phyloP scores from a whole-genome alignment of 2,329 filamentous ascomycete species.

The Cryphonectria japonica region DNA sequence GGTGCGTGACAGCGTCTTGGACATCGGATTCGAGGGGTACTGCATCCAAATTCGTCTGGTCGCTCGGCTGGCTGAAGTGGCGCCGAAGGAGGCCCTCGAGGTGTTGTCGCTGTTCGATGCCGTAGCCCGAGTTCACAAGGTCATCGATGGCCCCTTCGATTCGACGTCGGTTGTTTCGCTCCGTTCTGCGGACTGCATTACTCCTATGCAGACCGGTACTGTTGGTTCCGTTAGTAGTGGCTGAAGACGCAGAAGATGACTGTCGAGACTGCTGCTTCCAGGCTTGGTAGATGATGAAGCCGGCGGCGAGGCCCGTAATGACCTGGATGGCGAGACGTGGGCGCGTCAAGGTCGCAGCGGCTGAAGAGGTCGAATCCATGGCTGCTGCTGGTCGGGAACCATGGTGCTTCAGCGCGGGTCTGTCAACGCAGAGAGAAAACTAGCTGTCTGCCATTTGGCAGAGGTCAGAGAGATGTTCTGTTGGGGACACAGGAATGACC shows the following conservation, averaged over 20 bases:
- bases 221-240: constrained; percentile 29
- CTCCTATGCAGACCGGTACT: constrained; percentile 61
- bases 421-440: constrained; percentile 5
- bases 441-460: constrained; percentile 12
- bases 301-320: constrained; percentile 59
- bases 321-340: constrained; percentile 59
- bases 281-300: constrained; percentile 61
- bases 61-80: constrained; percentile 17
- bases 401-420: constrained; percentile 24
- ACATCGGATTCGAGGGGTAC: constrained; percentile 47
- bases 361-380: constrained; percentile 38
- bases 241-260: constrained; percentile 34
- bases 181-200: constrained; percentile 61
- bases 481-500: not conserved
- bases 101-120: constrained; percentile 24
- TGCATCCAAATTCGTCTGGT: constrained; percentile 29
- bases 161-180: constrained; percentile 25
- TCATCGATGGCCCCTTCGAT: constrained; percentile 40
- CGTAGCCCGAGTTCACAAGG: constrained; percentile 29
- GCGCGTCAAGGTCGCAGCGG: constrained; percentile 59
- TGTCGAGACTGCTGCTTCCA: constrained; percentile 46
- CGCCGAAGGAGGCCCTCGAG: constrained; percentile 24
- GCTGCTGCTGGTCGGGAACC: constrained; percentile 22
- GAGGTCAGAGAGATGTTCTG: not conserved
- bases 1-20: constrained; percentile 42